Evolutionary conservation across 768 basidiomycete genomes (phyloP).

Genomic region (Psilocybe tampanensis): DNA sequence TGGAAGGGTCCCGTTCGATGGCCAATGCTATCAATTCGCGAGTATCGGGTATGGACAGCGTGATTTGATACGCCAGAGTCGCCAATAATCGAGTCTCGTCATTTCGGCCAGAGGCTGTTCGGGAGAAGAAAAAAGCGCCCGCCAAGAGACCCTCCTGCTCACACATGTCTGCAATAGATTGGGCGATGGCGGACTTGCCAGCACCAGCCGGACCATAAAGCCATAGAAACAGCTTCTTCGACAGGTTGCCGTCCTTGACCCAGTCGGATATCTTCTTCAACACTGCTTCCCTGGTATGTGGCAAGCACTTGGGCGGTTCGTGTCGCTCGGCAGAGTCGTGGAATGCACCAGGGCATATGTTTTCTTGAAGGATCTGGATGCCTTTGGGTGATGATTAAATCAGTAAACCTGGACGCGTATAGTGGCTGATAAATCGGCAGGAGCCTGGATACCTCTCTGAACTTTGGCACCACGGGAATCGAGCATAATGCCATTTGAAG

Average conservation of each 20-base stretch:
- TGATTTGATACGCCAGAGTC: constrained; percentile 18
- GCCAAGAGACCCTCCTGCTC: background rate
- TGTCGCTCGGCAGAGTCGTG: constrained; percentile 11
- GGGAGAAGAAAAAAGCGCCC: constrained; percentile 19
- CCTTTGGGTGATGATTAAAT: no score
- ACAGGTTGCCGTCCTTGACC: background rate
- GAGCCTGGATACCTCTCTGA: no score
- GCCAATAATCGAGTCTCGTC: constrained; percentile 1
- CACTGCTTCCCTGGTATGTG: constrained; percentile 13
- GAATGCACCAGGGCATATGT: background rate
- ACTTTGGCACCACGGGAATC: no score
- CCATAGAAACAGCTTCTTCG: constrained; percentile 14
- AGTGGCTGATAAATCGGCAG: no score
- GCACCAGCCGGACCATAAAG: constrained; percentile 18
- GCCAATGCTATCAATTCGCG: background rate
- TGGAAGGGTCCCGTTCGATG: constrained; percentile 7
- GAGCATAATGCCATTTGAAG: no score
- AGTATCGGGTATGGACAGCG: constrained; percentile 1
- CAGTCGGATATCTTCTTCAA: constrained; percentile 9
- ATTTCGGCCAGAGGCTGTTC: constrained; percentile 2
- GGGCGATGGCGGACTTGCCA: constrained; percentile 22
- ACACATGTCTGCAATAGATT: constrained; percentile 13
- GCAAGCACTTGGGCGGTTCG: constrained; percentile 16
- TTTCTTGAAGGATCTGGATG: no score
- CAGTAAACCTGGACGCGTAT: no score